Base-by-base conservation (phyloP, 257 asterid species). In the Craterostigma plantagineum region DNA sequence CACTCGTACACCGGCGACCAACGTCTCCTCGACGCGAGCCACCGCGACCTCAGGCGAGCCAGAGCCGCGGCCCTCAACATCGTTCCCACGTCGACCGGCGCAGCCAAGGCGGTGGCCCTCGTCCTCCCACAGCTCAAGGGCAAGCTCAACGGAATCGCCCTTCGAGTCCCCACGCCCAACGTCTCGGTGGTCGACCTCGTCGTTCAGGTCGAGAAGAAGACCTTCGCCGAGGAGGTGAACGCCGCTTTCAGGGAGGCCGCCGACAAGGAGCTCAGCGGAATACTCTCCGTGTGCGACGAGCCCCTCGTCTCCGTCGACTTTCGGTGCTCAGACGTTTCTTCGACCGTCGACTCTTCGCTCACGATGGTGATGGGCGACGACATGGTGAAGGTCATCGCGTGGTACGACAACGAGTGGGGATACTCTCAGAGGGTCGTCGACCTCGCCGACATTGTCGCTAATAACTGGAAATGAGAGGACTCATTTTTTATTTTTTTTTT, bases 351-450 rank as follows among this genome's bases (percentile, higher is more conserved):
- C 35, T 46, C 97, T 12, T 81, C 97, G 0, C 53, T 86, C 38
- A 86, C 97, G 0, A 81, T 86, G 97, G 97, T 86, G 14, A 86
- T 81, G 94, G 97, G 97, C 61, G 94, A 86, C 45, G 97, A 86
- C 61, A 86, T 81, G 95, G 90, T 82, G 7, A 86, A 81, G 93
- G 97, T 86, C 9, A 76, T 86, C 34, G 97, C 97, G 9, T 86
- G 97, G 97, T 86, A 81, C 41, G 97, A 86, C 57, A 86, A 86
- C 43, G 94, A 86, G 60, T 86, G 96, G 94, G 96, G 94, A 6
- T 86, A 86, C 78, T 86, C 97, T n/a, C 97, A 86, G 72, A 81
- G 97, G 76, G 97, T 81, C 37, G 97, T 81, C 59, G 97, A 86
- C 69, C 87, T 86, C 56, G 97, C 97, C 47, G 76, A 81, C 75